A percentile compares a stretch with the other conserved stretches of the same genome.
phyloP scores from a whole-genome alignment of 371 early-diverging fungal genomes.

The Chytridiales sp. region DNA sequence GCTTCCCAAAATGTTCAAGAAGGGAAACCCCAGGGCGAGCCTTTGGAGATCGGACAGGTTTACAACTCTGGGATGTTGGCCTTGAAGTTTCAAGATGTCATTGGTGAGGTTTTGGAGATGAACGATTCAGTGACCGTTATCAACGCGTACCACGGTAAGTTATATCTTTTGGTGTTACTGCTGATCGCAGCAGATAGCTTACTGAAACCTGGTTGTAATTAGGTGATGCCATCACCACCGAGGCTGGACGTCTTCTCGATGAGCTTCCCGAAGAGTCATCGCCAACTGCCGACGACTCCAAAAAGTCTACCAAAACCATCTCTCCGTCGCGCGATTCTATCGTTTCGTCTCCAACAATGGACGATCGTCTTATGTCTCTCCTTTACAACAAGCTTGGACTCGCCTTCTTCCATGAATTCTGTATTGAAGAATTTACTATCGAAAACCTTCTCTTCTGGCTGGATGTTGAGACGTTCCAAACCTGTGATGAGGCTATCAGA shows the following conservation, averaged over 20 bases:
- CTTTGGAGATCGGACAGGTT: slow-evolving; percentile 25
- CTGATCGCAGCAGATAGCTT: too few relatives aligned
- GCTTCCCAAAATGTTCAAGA: too few relatives aligned
- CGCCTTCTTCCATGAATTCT: slow-evolving; percentile 52
- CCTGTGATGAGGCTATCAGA: slow-evolving; percentile 9
- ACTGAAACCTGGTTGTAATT: too few relatives aligned
- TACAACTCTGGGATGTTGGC: slow-evolving; percentile 25
- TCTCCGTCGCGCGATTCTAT: too few relatives aligned
- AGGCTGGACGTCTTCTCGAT: too few relatives aligned
- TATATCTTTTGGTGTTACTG: neutral
- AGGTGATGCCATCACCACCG: too few relatives aligned
- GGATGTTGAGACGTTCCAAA: slow-evolving; percentile 54
- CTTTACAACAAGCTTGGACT: slow-evolving; percentile 51
- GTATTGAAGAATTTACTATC: slow-evolving; percentile 53
- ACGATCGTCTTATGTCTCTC: slow-evolving; percentile 46
- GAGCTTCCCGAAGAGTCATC: too few relatives aligned
- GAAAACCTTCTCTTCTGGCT: slow-evolving; percentile 60
- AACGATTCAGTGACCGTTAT: slow-evolving; percentile 23
- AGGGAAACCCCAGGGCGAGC: too few relatives aligned
- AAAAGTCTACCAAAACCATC: too few relatives aligned
- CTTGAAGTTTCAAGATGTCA: slow-evolving; percentile 21
- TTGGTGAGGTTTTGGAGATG: slow-evolving; percentile 27
- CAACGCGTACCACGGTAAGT: slow-evolving; percentile 16
- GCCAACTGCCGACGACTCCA: too few relatives aligned
- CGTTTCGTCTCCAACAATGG: too few relatives aligned